Evolutionary conservation across 2,329 filamentous ascomycete genomes (phyloP), one percentile per base, ranked within the genome.

Genomic region (Nothophaeocryptopus gaeumannii): DNA sequence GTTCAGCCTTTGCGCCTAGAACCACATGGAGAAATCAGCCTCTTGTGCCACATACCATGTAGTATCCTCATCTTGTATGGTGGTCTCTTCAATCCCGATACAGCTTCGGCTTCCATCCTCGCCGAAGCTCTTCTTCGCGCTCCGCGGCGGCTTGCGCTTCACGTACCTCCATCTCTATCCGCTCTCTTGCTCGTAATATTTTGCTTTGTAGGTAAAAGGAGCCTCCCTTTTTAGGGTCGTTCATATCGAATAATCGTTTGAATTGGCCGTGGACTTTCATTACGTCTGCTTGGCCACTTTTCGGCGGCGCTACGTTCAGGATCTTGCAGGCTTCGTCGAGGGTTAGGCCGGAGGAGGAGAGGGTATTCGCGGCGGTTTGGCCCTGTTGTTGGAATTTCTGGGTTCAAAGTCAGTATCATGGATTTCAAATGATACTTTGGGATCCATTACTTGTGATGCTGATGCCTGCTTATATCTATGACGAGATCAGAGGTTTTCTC

Each of bases 181-280:
- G 79, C 74, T 99, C 92, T 63, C 92, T 82, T 51, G 93, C 93
- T 55, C 93, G 80, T 61, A 97, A 74, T 47, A 99, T 83, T 75
- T 99, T 99, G 78, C 92, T 97, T 74, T 99, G 93, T 41, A 99
- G 78, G 72, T 99, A 99, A 73, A 99, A 99, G 65, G 90, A 96
- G 45, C 93, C 93, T 32, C 93, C 93, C 67, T 96, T 96, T 72
- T 95, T 80, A 9, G 93, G 92, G 58, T 99, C 88, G 74, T 99
- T 99, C 62, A 82, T 76, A 72, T 99, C 93, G 69, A 96, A 99
- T 40, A 99, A 76, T 58, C 86, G 84, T 81, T 97, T 97, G 79
- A 97, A 99, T 46, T 90, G 81, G 61, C 86, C 83, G 72, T 87
- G 85, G 47, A 96, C 84, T 58, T 86, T 79, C 63, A 91, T 88